phyloP scores from a whole-genome alignment of 2,329 filamentous ascomycete species.

The Apiospora saccharicola region DNA sequence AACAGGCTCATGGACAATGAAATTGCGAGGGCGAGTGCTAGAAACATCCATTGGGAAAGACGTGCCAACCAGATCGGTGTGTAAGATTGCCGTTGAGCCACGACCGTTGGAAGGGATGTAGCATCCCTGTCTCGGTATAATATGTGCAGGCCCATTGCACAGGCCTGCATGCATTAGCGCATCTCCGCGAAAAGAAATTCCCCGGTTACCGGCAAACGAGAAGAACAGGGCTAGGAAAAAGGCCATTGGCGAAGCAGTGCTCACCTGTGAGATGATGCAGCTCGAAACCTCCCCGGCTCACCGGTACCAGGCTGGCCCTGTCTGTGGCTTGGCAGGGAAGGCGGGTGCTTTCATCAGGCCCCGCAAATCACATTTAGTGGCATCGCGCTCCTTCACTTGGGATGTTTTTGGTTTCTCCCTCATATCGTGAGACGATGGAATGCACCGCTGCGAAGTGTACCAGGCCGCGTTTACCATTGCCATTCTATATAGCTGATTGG shows the following conservation, averaged over 20 bases:
- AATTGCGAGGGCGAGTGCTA: background rate
- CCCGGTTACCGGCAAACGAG: background rate
- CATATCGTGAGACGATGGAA: too few relatives aligned
- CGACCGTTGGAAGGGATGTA: background rate
- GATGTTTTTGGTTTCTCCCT: background rate
- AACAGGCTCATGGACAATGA: background rate
- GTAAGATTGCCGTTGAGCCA: background rate
- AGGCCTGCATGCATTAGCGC: background rate
- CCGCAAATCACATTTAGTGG: too few relatives aligned
- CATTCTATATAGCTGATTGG: background rate
- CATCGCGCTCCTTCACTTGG: background rate
- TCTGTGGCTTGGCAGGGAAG: background rate
- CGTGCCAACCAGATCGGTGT: background rate
- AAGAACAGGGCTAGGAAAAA: background rate
- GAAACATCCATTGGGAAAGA: background rate
- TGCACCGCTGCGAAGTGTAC: background rate
- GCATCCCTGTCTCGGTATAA: background rate
- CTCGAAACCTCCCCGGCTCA: background rate
- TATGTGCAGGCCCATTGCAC: background rate
- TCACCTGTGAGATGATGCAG: background rate
- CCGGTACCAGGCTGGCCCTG: background rate
- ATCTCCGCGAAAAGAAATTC: background rate
- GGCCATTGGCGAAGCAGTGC: too few relatives aligned
- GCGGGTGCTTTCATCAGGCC: background rate
- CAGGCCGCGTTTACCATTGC: background rate